These are phyloP conservation scores for Ogataea methylovora DNA, from an alignment of 805 yeast species.

Conservation along the genomic window DNA sequence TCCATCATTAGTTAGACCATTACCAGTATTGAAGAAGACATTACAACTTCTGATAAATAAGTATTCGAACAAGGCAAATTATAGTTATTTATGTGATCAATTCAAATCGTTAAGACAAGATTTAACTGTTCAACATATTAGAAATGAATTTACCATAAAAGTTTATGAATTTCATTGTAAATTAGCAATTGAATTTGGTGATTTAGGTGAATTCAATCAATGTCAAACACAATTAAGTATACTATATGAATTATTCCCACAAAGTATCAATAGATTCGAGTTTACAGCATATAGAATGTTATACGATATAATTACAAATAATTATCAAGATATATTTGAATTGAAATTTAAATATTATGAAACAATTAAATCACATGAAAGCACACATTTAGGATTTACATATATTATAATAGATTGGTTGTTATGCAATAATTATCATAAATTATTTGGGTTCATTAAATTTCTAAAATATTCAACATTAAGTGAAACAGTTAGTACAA, in stretches of 20 bases:
- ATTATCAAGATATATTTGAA: constrained; percentile 46
- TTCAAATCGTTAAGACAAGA: constrained; percentile 91
- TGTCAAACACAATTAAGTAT: constrained; percentile 77
- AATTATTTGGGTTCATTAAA: too few species aligned
- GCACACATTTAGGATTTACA: too few species aligned
- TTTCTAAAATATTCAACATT: too few species aligned
- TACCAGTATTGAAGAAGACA: constrained; percentile 49
- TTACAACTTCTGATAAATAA: constrained; percentile 45
- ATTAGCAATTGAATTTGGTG: constrained; percentile 75
- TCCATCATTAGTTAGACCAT: constrained; percentile 77
- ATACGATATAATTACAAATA: constrained; percentile 68
- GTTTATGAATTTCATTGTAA: constrained; percentile 86
- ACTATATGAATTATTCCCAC: constrained; percentile 41
- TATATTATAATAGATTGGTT: too few species aligned
- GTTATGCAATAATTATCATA: too few species aligned
- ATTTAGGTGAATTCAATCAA: constrained; percentile 91
- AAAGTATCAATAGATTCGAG: constrained; percentile 43
- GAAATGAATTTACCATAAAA: constrained; percentile 62
- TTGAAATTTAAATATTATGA: constrained; percentile 24
- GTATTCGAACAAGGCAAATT: constrained; percentile 44
- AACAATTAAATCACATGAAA: too few species aligned
- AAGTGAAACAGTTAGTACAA: too few species aligned
- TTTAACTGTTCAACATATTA: constrained; percentile 83
- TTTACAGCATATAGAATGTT: constrained; percentile 67
- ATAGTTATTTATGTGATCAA: constrained; percentile 80